Evolutionary conservation across 2,329 filamentous ascomycete genomes (phyloP), one percentile per base, ranked within the genome.

Genomic region (Phaeosphaeria sp.): DNA sequence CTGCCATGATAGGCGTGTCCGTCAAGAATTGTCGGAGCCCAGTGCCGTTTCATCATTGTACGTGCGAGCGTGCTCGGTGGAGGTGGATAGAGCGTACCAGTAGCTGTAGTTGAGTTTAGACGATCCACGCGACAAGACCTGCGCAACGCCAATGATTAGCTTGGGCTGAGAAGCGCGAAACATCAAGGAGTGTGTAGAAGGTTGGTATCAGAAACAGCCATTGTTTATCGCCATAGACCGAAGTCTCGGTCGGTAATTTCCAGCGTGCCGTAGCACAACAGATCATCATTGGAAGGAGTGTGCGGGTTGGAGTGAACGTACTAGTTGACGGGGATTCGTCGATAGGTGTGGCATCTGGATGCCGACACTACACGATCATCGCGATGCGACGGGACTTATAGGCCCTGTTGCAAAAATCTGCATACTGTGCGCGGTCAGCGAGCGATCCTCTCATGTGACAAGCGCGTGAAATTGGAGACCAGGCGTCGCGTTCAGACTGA

Each of bases 1-100:
- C 92, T 96, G 92, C 91, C 92, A 81, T 92, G 91, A 91, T 86
- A 81, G 75, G 92, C 92, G 87, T 90, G 87, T 88, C 93, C 91
- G 78, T 93, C 92, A 92, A 88, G 79, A 83, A 80, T 81, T 82
- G 79, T 96, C 92, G 90, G 93, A 94, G 93, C 93, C 93, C 93
- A 97, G 93, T 97, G 93, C 93, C 91, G 84, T 91, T 59, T 92
- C 91, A 93, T 94, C 91, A 91, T 87, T 69, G 72, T 76, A 63
- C 57, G 43, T 51, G 58, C 36, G 56, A 46, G 40, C 36, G 48
- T 33, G 47, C 42, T 17, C 56, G 59, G 53, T 42, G 43, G 43
- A 43, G 61, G 66, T 44, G 58, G 48, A 52, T 59, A 45, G 51
- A 58, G 60, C 66, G 58, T 71, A 76, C 72, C 77, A 67, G 43